These are phyloP conservation scores for Teratosphaeriaceae sp. DNA, from an alignment of 2,329 filamentous ascomycete genomes.

Conservation along the genomic window DNA sequence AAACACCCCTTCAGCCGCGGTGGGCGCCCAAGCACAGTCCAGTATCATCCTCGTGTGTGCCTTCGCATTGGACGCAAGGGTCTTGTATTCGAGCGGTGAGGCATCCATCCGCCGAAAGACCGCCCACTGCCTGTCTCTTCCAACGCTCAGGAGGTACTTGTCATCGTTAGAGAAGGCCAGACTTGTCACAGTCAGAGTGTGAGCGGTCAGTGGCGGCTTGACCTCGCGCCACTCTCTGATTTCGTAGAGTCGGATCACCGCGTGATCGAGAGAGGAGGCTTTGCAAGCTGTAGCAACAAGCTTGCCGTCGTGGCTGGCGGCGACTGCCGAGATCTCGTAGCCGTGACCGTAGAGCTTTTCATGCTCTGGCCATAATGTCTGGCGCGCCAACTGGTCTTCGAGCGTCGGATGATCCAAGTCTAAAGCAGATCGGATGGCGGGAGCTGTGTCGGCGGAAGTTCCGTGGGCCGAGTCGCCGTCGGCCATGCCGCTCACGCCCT, in stretches of 20 bases:
- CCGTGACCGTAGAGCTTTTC: constrained; percentile 98
- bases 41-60: constrained; percentile 91
- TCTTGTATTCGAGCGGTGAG: constrained; percentile 44
- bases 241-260: constrained; percentile 87
- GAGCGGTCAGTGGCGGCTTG: constrained; percentile 72
- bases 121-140: constrained; percentile 85
- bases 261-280: constrained; percentile 87
- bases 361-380: constrained; percentile 90
- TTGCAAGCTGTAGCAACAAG: constrained; percentile 88
- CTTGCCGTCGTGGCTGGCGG: constrained; percentile 64
- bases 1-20: constrained; percentile 48
- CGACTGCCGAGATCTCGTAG: constrained; percentile 88
- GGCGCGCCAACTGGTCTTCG: constrained; percentile 81
- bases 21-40: constrained; percentile 74
- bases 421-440: constrained; percentile 55
- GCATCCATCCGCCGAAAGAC: constrained; percentile 57
- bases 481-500: too few species aligned
- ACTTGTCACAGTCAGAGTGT: constrained; percentile 78
- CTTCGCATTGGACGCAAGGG: constrained; percentile 65
- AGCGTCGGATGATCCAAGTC: constrained; percentile 68
- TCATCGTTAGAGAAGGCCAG: constrained; percentile 75
- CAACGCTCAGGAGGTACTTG: constrained; percentile 72
- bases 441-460: constrained; percentile 50
- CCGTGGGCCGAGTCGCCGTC: too few species aligned
- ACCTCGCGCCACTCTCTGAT: constrained; percentile 83